Base-by-base conservation (phyloP, 805 yeast genomes). In the Teunomyces atbi region DNA sequence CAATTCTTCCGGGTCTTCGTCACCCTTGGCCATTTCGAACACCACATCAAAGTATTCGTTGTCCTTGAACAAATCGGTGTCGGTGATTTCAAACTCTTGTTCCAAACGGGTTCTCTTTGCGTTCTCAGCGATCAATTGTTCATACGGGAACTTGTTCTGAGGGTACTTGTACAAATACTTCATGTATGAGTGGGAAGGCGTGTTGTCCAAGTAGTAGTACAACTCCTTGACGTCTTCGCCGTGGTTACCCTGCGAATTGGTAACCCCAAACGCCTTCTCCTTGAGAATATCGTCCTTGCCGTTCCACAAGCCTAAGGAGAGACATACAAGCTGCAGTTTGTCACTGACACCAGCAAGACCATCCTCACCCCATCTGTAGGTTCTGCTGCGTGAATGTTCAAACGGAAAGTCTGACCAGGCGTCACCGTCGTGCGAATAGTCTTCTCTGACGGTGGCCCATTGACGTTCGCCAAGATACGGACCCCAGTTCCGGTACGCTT, bases 291-390 rank as follows among this genome's bases (percentile, higher is more conserved):
- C 83, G 66, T 90, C 97, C 55, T 88, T 74, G 54, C 87, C 96
- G 69, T 90, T 90, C 97, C 97, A 90, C 50, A 91, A 73, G 2
- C 91, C 96, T 72, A 90, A 73, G n/a, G 86, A 78, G 55, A 88
- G 65, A 62, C 92, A 84, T 27, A 88, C 70, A 54, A 79, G 65
- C 60, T 88, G 96, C 59, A 86, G 89, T 50, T 86, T 81, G 62
- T 90, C 97, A 50, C 87, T 79, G 16, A 88, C 84, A 42, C 97
- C 97, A 8, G 92, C 95, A 55, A 90, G 70, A 2, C 97, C 97
- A 62, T 90, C 97, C 64, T 91, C 97, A 35, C 96, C 96, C 97
- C 97, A 90, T 37, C 97, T 75, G 63, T 86, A 90, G 11, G 88
- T 81, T 53, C 97, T 73, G 18, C 90, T 79, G 49, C 82, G 75